Base-by-base conservation (phyloP, 768 basidiomycete species). In the Russula brevipes region DNA sequence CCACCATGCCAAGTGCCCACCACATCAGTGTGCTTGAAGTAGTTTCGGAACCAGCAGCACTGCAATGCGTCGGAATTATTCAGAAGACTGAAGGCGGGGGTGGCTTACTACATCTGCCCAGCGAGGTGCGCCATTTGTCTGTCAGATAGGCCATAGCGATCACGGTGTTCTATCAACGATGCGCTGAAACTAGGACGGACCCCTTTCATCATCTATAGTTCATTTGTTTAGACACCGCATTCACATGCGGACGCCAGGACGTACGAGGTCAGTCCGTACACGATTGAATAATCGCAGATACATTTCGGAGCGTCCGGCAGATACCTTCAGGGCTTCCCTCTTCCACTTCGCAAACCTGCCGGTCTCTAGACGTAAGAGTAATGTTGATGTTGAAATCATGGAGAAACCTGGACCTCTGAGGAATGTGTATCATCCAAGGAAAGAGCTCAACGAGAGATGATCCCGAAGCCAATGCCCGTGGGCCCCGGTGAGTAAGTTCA, bases 361-460 rank as follows among this genome's bases (percentile, higher is more conserved):
- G 24, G 24, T 24, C 24, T 24, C 24, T 24, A 24, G 24, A 24
- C 24, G 24, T 24, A 24, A 24, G 24, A 24, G 24, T 24, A 24
- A 24, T 24, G 3, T 16, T 12, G 17, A 52, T 19, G 0, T 5
- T 30, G 14, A 7, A 16, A 11, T 9, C 14, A 38, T 0, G 19
- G 38, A 41, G 5, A 14, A 11, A 42, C 10, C 0, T 31, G 11
- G 5, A 59, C 63, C 63, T 64, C 19, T 39, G 33, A 1, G 62
- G 62, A 12, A 63, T 63, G 42, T 55, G 17, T 16, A 44, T 55
- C 63, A 63, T 59, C 57, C 62, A 63, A 54, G 62, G 62, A 5
- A 63, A 59, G 2, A 53, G 10, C 4, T 63, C 63, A 4, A 64
- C 58, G 0, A 54, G 12, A 54, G 39, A 55, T 1, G 17, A 19